Base-by-base conservation (phyloP, 2,329 filamentous ascomycete genomes). In the Trichoderma asperellum region DNA sequence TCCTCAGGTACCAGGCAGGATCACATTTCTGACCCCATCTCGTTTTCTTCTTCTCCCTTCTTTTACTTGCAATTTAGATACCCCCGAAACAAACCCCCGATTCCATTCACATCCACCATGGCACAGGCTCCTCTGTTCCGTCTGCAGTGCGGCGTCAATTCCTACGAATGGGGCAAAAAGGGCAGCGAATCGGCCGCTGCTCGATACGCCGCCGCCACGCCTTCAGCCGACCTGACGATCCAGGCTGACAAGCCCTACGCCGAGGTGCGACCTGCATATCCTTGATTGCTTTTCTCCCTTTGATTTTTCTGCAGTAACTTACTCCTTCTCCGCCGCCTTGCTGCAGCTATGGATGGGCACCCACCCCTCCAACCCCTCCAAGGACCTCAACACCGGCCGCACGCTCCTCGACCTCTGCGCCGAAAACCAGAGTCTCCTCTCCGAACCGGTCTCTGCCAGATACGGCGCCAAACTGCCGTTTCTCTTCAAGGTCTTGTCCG, bases 101-200 rank as follows among this genome's bases (percentile, higher is more conserved):
- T 34, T 27, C 12, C 4, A 4, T 27, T 43, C 64, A 77, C 4
- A 4, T 27, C 34, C 64, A 77, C 64, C 32, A 84, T 94, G 87
- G 40, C 40, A 16, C 91, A 92, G 77, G 88, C 96, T 71, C 94
- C 95, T 76, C 84, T 98, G 65, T 86, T 97, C 79, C 89, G 93
- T 74, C 89, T 98, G 73, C 90, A 92, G 80, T 94, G 92, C 83
- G 96, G 95, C 77, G 93, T 97, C 77, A 98, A 98, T 82, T 97
- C 94, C 81, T 99, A 99, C 79, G 96, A 97, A 83, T 99, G 96
- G 96, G 96, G 95, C 73, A 99, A 99, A 85, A 87, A 94, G 77
- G 96, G 96, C 76, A 87, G 88, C 71, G 87, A 92, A 69, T 98
- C 95, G 59, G 92, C 94, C 16, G 96, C 94, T 62, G 96, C 96